Evolutionary conservation across 176 grass and related monocot genomes (phyloP).

Genomic region (Hsuehochloa calcarea): DNA sequence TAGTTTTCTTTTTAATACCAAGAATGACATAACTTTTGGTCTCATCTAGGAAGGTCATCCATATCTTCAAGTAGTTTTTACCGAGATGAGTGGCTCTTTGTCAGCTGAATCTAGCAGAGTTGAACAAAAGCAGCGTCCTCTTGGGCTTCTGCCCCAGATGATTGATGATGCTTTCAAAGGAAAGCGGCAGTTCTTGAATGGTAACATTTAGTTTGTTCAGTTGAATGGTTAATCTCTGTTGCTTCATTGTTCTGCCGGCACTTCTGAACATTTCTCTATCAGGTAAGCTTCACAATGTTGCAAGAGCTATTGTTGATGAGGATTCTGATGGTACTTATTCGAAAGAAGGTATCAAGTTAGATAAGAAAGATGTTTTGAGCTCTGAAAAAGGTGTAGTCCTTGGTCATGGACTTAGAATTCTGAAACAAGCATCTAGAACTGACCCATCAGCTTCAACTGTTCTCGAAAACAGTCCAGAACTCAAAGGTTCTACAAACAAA

Average conservation of each 20-base stretch:
- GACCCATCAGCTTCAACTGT: constrained; percentile 41
- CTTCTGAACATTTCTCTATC: constrained; percentile 34
- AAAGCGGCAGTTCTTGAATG: constrained; percentile 91
- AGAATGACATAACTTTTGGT: constrained; percentile 27
- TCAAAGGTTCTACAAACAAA: constrained; percentile 70
- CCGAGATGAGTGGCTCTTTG: constrained; percentile 46
- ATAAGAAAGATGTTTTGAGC: constrained; percentile 59
- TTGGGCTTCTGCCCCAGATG: constrained; percentile 91
- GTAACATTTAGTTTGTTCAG: constrained; percentile 48
- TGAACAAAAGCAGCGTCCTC: constrained; percentile 92
- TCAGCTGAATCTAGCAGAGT: constrained; percentile 73
- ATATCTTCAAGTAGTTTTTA: constrained; percentile 72
- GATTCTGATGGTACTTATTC: constrained; percentile 59
- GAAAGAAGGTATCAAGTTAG: constrained; percentile 50
- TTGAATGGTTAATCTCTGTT: constrained; percentile 41
- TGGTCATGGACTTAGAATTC: constrained; percentile 77
- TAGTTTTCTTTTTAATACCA: constrained; percentile 20
- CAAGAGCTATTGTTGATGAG: constrained; percentile 86
- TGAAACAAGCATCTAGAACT: constrained; percentile 54
- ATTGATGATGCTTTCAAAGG: constrained; percentile 97
- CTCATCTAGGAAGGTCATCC: constrained; percentile 60
- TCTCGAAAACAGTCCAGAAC: constrained; percentile 50
- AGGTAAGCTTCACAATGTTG: constrained; percentile 99
- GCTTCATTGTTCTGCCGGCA: constrained; percentile 11
- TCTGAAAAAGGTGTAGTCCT: constrained; percentile 69